A percentile compares a stretch with the other conserved stretches of the same genome.
Conservation (phyloP, 257 asterid genomes). For the Jaltomata sinuosa region DNA sequence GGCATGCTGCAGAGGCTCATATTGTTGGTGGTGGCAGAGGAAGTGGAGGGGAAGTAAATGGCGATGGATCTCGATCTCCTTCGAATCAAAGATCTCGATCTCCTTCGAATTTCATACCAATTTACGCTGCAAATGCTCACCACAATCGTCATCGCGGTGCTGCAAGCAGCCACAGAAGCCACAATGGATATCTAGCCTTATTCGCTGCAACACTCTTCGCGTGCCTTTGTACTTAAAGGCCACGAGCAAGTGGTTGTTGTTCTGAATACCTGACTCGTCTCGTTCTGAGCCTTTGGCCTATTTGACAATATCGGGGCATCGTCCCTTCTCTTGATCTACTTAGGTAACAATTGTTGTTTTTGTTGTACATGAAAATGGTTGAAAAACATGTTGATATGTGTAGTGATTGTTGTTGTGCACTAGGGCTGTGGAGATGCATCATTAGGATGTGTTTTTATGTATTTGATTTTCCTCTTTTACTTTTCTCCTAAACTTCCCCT, state of each 20-base stretch:
- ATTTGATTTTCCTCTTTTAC: neutral
- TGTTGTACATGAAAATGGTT: neutral
- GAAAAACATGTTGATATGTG: neutral
- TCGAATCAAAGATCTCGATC: slow-evolving; percentile 26
- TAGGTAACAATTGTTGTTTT: neutral
- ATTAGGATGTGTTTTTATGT: neutral
- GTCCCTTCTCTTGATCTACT: neutral
- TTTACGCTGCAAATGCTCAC: slow-evolving; percentile 19
- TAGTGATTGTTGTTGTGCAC: neutral
- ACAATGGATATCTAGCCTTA: neutral
- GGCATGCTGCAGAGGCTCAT: slow-evolving; percentile 2
- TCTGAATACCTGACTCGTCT: neutral
- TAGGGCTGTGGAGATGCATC: neutral
- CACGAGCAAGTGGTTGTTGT: neutral
- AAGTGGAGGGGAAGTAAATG: slow-evolving; percentile 1
- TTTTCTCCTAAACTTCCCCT: neutral
- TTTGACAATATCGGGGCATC: neutral
- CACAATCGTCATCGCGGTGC: slow-evolving; percentile 19
- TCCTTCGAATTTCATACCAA: slow-evolving; percentile 20
- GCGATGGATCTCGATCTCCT: slow-evolving; percentile 13
- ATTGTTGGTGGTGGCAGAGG: slow-evolving; percentile 7
- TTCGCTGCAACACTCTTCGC: slow-evolving; percentile 10
- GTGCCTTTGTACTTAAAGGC: neutral
- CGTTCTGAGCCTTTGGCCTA: neutral
- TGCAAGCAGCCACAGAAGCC: slow-evolving; percentile 5